phyloP scores from a whole-genome alignment of 2,329 filamentous ascomycete species.

The Incumbomyces lentus region DNA sequence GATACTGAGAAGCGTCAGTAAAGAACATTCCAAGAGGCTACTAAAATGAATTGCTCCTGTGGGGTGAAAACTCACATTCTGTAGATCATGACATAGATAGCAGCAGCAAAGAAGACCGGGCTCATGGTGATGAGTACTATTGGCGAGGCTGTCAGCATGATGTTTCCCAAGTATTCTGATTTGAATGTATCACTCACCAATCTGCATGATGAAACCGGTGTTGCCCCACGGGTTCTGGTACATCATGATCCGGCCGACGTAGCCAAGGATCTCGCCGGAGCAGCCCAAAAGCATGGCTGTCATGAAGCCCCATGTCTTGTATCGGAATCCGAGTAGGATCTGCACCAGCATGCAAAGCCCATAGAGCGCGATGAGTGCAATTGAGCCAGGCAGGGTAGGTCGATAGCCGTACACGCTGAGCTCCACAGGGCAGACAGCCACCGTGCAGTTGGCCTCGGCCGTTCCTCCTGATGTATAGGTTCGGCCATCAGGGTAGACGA shows the following conservation, averaged over 20 bases:
- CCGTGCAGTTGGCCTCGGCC: slow-evolving; percentile 14
- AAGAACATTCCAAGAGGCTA: too few species aligned
- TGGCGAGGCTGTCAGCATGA: not conserved
- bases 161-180: not conserved
- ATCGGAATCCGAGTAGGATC: slow-evolving; percentile 27
- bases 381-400: slow-evolving; percentile 33
- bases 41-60: slow-evolving; percentile 19
- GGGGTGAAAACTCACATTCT: slow-evolving; percentile 23
- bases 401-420: slow-evolving; percentile 35
- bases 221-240: slow-evolving; percentile 50
- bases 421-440: slow-evolving; percentile 29
- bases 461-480: slow-evolving; percentile 11
- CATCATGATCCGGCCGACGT: slow-evolving; percentile 49
- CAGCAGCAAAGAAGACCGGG: slow-evolving; percentile 50
- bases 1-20: slow-evolving; percentile 20
- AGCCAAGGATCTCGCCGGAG: slow-evolving; percentile 50
- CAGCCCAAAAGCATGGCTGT: slow-evolving; percentile 47
- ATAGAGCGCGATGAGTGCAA: slow-evolving; percentile 35
- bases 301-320: slow-evolving; percentile 33
- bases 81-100: slow-evolving; percentile 56
- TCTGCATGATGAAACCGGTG: slow-evolving; percentile 55
- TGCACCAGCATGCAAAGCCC: slow-evolving; percentile 31
- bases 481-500: slow-evolving; percentile 9
- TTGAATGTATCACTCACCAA: slow-evolving; percentile 33
- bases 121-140: slow-evolving; percentile 48